Evolutionary conservation across 176 grass and related monocot species (phyloP).

Genomic region (Triticum dicoccoides): DNA sequence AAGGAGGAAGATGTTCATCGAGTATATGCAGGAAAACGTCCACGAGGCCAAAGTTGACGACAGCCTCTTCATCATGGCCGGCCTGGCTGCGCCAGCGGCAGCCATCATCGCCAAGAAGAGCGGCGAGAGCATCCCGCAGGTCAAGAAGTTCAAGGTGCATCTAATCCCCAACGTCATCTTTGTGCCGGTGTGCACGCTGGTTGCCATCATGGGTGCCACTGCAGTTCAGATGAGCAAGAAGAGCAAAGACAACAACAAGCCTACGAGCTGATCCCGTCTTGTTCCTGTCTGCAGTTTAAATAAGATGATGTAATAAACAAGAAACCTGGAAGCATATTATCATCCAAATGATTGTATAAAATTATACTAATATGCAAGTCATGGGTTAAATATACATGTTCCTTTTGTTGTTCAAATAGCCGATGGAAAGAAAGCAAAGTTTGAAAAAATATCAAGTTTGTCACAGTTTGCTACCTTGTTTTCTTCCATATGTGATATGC

Average conservation of each 20-base stretch:
- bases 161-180: slow-evolving; percentile 62
- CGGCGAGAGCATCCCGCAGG: slow-evolving; percentile 34
- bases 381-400: neutral
- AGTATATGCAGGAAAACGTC: rapidly evolving
- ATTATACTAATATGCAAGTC: neutral
- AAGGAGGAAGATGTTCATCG: neutral
- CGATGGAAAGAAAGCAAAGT: neutral
- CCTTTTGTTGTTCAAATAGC: neutral
- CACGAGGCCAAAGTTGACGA: neutral
- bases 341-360: neutral
- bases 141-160: slow-evolving; percentile 68
- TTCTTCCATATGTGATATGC: too few relatives aligned
- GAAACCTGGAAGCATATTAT: neutral
- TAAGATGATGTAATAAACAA: slow-evolving; percentile 10
- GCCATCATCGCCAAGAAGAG: slow-evolving; percentile 44
- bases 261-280: neutral
- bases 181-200: slow-evolving; percentile 49
- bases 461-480: neutral
- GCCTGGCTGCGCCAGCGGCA: slow-evolving; percentile 22
- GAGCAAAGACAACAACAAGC: slow-evolving; percentile 12
- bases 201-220: slow-evolving; percentile 35
- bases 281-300: neutral
- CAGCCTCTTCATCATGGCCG: slow-evolving; percentile 37
- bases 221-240: slow-evolving; percentile 28
- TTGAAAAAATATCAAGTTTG: neutral